These are phyloP conservation scores for Leccinum pachyderme DNA, from an alignment of 1,284 basidiomycete genomes.

Conservation along the genomic window DNA sequence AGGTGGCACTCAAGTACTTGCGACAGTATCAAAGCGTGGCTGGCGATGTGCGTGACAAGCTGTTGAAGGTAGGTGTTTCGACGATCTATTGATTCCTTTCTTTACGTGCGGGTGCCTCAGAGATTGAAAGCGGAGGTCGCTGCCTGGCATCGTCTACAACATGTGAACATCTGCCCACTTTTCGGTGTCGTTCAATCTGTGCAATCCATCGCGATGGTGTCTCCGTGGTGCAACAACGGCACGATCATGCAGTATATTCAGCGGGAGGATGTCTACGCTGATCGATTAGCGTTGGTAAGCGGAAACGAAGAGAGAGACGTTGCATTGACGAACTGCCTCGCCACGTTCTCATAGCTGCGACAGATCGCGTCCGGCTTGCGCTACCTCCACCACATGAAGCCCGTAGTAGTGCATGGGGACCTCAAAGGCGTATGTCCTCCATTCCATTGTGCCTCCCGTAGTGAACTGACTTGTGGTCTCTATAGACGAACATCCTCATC, in stretches of 20 bases:
- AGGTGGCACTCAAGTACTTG: constrained; percentile 57
- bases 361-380: constrained; percentile 53
- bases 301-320: neutral
- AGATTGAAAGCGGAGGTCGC: constrained; percentile 50
- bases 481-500: constrained; percentile 55
- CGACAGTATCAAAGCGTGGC: constrained; percentile 48
- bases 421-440: constrained; percentile 46
- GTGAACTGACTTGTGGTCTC: neutral
- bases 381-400: constrained; percentile 51
- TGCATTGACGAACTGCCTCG: neutral
- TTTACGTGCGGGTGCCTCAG: constrained; percentile 28
- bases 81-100: neutral
- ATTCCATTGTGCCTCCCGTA: neutral
- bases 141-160: constrained; percentile 53
- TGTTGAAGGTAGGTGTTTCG: constrained; percentile 42
- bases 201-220: constrained; percentile 56
- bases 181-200: constrained; percentile 49
- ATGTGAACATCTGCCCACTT: constrained; percentile 49
- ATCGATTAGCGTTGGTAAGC: constrained; percentile 47
- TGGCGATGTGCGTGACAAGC: constrained; percentile 47
- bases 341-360: constrained; percentile 35
- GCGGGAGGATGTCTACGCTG: constrained; percentile 35
- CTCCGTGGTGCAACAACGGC: constrained; percentile 58
- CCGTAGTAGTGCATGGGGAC: constrained; percentile 55
- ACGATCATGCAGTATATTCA: constrained; percentile 49